phyloP scores from a whole-genome alignment of 106 monocot species.

The Dendrobium nobile region DNA sequence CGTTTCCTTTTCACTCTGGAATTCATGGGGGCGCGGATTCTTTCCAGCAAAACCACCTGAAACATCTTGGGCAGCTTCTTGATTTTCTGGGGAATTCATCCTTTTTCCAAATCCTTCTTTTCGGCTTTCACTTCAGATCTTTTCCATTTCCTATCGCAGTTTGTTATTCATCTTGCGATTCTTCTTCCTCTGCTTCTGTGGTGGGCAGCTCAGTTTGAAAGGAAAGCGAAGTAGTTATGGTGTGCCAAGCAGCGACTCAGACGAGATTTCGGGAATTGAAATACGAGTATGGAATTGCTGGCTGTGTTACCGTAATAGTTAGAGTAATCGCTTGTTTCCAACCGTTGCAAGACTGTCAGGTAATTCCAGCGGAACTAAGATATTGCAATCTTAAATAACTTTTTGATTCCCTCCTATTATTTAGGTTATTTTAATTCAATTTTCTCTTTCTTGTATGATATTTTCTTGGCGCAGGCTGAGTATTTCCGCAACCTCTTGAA shows the following conservation, averaged over 20 bases:
- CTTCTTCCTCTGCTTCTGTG: neutral
- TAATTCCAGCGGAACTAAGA: constrained; percentile 1
- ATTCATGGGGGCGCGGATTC: neutral
- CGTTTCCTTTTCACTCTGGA: no score
- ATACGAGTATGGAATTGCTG: constrained; percentile 73
- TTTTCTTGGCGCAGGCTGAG: constrained; percentile 46
- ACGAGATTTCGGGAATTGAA: constrained; percentile 82
- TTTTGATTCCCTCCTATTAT: neutral
- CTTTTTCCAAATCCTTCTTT: neutral
- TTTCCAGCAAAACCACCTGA: neutral
- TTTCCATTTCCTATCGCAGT: neutral
- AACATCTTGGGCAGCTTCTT: no score
- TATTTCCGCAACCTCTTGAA: constrained; percentile 93
- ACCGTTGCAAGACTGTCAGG: constrained; percentile 85
- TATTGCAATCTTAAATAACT: neutral
- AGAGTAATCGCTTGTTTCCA: constrained; percentile 74
- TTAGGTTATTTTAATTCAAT: neutral
- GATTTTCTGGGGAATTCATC: no score
- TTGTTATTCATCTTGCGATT: neutral
- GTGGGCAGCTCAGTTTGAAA: neutral
- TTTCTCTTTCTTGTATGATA: neutral
- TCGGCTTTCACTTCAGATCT: neutral
- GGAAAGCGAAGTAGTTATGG: constrained; percentile 61
- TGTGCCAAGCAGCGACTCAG: constrained; percentile 70
- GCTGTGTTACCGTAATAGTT: constrained; percentile 64